Conservation (phyloP, 2,329 filamentous ascomycete species). For the Raffaelea arxii region DNA sequence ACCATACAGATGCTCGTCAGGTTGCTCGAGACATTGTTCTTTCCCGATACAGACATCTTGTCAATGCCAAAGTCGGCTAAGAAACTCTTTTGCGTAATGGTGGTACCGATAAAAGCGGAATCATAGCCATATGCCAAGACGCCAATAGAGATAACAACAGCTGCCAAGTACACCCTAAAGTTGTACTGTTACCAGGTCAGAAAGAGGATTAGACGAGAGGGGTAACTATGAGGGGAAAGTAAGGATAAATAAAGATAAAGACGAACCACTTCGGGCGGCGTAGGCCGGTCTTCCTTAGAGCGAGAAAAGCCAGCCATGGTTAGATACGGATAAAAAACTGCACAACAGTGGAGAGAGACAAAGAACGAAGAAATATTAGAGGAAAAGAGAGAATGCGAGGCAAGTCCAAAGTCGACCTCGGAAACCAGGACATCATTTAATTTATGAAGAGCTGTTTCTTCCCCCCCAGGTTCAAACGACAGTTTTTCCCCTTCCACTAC, state of each 20-base stretch:
- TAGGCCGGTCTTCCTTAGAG: slow-evolving; percentile 40
- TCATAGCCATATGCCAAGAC: slow-evolving; percentile 35
- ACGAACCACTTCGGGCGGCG: slow-evolving; percentile 32
- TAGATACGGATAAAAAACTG: no score
- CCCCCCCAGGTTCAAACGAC: no score
- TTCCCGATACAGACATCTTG: slow-evolving; percentile 15
- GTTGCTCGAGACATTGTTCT: slow-evolving; percentile 29
- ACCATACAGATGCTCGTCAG: slow-evolving; percentile 38
- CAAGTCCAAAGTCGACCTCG: no score
- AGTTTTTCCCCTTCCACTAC: no score
- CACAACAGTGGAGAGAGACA: no score
- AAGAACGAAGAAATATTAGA: no score
- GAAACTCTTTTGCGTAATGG: slow-evolving; percentile 39
- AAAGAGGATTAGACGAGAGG: not conserved
- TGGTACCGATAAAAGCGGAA: slow-evolving; percentile 43
- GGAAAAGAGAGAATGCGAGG: no score
- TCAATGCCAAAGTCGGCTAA: slow-evolving; percentile 30
- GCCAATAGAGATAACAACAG: slow-evolving; percentile 31
- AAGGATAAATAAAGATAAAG: not conserved
- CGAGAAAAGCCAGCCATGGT: no score
- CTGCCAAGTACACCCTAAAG: slow-evolving; percentile 37
- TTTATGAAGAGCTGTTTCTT: no score
- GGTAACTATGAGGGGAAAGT: not conserved
- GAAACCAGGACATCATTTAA: no score
- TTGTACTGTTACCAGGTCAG: slow-evolving; percentile 30